Evolutionary conservation across 2,329 filamentous ascomycete genomes (phyloP).

Genomic region (Alternaria brassicae): DNA sequence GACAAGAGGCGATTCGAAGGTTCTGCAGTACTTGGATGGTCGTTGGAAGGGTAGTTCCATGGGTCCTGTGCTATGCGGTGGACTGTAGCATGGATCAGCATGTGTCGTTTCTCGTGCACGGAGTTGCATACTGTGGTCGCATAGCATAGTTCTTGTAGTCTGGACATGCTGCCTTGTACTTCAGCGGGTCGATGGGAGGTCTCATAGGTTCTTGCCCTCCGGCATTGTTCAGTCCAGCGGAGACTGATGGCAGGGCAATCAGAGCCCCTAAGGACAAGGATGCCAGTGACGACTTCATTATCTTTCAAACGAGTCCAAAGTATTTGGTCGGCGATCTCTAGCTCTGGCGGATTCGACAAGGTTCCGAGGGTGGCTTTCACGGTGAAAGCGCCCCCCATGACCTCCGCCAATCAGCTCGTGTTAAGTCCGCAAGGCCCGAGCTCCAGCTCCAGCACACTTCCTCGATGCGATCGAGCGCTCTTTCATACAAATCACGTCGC

Average conservation of each 20-base stretch:
- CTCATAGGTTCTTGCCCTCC: slow-evolving; percentile 43
- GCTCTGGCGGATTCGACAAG: not conserved
- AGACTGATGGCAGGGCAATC: slow-evolving; percentile 11
- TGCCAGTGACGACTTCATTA: slow-evolving; percentile 26
- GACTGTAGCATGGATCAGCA: slow-evolving; percentile 57
- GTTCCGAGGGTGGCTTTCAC: slow-evolving; percentile 23
- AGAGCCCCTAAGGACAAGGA: slow-evolving; percentile 20
- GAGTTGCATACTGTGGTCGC: slow-evolving; percentile 63
- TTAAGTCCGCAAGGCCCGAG: slow-evolving; percentile 20
- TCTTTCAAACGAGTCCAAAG: not conserved
- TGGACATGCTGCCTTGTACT: slow-evolving; percentile 63
- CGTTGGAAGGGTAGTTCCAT: slow-evolving; percentile 85
- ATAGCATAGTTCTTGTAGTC: slow-evolving; percentile 70
- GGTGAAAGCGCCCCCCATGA: slow-evolving; percentile 11
- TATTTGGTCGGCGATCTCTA: not conserved
- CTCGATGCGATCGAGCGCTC: not conserved
- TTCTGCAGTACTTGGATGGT: slow-evolving; percentile 80
- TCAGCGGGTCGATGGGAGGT: slow-evolving; percentile 40
- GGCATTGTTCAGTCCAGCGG: slow-evolving; percentile 16
- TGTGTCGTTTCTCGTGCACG: not conserved
- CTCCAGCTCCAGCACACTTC: slow-evolving; percentile 9
- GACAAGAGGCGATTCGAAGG: slow-evolving; percentile 84
- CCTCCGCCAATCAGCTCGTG: slow-evolving; percentile 23
- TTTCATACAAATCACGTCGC: not conserved
- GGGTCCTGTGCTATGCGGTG: slow-evolving; percentile 79